Evolutionary conservation across 2,329 filamentous ascomycete species (phyloP).

Genomic region (Penicillium verrucosum): DNA sequence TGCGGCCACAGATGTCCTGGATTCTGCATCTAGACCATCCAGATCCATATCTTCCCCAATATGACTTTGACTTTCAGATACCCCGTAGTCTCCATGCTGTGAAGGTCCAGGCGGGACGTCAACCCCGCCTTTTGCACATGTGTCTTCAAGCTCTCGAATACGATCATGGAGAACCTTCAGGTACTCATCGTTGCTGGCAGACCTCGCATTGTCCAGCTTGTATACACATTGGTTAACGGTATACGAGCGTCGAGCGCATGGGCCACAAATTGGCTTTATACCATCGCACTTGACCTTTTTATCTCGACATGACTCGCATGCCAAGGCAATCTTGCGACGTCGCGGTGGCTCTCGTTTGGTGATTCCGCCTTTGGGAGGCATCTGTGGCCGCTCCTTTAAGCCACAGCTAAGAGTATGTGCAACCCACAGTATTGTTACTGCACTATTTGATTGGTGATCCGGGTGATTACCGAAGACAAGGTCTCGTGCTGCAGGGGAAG

Average conservation of each 20-base stretch:
- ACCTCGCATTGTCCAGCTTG: slow-evolving; percentile 37
- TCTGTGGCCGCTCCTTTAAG: not conserved
- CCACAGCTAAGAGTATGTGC: not conserved
- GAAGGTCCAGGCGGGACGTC: slow-evolving; percentile 11
- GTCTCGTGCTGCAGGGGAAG: not conserved
- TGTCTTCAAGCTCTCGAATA: slow-evolving; percentile 29
- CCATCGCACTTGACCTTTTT: slow-evolving; percentile 46
- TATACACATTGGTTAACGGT: slow-evolving; percentile 40
- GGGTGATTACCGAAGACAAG: not conserved
- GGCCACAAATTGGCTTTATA: slow-evolving; percentile 46
- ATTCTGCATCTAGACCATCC: slow-evolving; percentile 10
- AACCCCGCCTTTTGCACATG: slow-evolving; percentile 23
- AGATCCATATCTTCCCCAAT: not conserved
- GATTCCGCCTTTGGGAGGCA: slow-evolving; percentile 15
- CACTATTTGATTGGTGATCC: not conserved
- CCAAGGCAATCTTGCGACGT: slow-evolving; percentile 36
- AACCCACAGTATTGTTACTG: not conserved
- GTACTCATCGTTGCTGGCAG: slow-evolving; percentile 38
- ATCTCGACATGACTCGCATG: slow-evolving; percentile 44
- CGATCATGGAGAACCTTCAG: slow-evolving; percentile 25
- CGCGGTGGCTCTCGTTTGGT: slow-evolving; percentile 17
- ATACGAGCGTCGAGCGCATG: slow-evolving; percentile 38
- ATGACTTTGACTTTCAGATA: not conserved
- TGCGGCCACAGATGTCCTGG: slow-evolving; percentile 19
- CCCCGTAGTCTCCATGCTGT: not conserved